These are phyloP conservation scores for Heracleum sosnowskyi DNA, from an alignment of 129 eudicot genomes.

Conservation along the genomic window DNA sequence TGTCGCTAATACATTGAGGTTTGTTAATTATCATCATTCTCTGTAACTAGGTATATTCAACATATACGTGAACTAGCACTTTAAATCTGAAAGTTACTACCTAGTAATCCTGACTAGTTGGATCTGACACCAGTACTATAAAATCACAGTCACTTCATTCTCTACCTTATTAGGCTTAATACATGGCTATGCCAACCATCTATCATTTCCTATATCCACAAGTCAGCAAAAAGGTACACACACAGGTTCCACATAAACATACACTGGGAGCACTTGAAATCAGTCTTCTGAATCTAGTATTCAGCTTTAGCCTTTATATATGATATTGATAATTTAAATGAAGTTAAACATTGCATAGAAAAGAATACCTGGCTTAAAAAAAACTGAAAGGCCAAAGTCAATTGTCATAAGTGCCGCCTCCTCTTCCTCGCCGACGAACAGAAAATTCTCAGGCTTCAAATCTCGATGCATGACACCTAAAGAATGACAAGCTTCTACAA, in stretches of 20 bases:
- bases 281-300: not conserved
- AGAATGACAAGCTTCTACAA: constrained; percentile 80
- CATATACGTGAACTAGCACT: not conserved
- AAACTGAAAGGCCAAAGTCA: constrained; percentile 77
- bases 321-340: not conserved
- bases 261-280: not conserved
- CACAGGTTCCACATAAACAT: not conserved
- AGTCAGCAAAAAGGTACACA: not conserved
- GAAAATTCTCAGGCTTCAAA: constrained; percentile 87
- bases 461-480: constrained; percentile 97
- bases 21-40: not conserved
- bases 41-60: not conserved
- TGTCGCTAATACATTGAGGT: not conserved
- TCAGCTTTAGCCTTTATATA: not conserved
- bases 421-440: constrained; percentile 68
- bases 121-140: not conserved
- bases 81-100: not conserved
- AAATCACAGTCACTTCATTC: not conserved
- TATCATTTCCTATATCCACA: not conserved
- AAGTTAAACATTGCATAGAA: not conserved
- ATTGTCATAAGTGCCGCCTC: constrained; percentile 72
- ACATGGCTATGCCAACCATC: not conserved
- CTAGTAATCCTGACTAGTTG: not conserved
- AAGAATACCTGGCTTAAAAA: constrained; percentile 78
- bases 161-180: not conserved